A percentile compares a stretch with the other conserved stretches of the same genome.
phyloP scores from a whole-genome alignment of 345 rosid genomes.

The Brassica carinata region DNA sequence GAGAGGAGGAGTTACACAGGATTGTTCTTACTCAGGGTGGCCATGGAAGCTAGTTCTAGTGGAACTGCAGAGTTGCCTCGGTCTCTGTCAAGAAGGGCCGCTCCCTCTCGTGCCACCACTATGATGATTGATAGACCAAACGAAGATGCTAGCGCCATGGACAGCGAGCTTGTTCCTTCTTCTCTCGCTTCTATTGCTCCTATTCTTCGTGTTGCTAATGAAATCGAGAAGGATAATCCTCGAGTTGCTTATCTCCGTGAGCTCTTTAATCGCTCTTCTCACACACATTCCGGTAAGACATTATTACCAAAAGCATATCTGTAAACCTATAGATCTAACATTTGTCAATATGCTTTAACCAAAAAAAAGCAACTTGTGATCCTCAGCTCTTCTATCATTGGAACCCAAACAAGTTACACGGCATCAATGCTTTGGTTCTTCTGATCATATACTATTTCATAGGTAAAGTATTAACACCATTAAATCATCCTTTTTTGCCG shows the following conservation, averaged over 20 bases:
- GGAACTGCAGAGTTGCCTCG: constrained; percentile 50
- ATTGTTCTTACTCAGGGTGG: constrained; percentile 6
- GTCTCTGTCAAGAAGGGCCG: constrained; percentile 40
- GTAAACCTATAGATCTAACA: not conserved
- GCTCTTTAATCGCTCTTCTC: constrained; percentile 41
- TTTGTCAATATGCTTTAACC: constrained; percentile 1
- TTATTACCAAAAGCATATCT: not conserved
- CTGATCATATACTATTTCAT: constrained; percentile 46
- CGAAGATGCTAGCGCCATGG: constrained; percentile 56
- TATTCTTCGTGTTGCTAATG: constrained; percentile 95
- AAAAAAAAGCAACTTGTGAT: not conserved
- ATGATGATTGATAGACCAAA: constrained; percentile 55
- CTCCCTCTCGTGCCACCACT: constrained; percentile 53
- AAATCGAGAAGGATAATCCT: constrained; percentile 71
- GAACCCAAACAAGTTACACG: constrained; percentile 40
- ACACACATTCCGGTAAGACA: constrained; percentile 42
- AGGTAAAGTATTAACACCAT: constrained; percentile 24
- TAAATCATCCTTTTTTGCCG: not conserved
- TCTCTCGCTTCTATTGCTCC: constrained; percentile 68
- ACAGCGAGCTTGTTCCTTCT: constrained; percentile 92
- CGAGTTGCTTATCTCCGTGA: constrained; percentile 78
- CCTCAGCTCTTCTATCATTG: constrained; percentile 47
- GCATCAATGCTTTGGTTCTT: constrained; percentile 41
- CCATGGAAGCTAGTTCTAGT: constrained; percentile 72
- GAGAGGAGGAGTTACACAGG: not conserved